Percentiles rank a stretch among this genome's conserved stretches.
These are phyloP conservation scores for Globisporangium cystogenes DNA, from an alignment of 352 stramenopile species.

Conservation along the genomic window DNA sequence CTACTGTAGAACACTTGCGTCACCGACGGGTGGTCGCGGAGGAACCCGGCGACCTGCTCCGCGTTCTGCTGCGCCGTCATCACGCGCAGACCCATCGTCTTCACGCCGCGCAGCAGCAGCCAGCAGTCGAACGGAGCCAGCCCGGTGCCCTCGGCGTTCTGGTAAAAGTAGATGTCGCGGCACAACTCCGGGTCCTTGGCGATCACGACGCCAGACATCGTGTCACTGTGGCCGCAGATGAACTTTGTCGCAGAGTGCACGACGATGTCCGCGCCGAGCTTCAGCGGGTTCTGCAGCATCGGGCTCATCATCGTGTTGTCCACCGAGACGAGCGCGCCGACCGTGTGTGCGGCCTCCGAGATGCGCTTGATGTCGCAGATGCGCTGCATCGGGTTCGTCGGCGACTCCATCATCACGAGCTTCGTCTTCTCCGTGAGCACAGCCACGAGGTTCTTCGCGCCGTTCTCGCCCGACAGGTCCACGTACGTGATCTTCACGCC, in stretches of 20 bases:
- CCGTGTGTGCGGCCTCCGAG: slow-evolving; percentile 68
- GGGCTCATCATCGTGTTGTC: slow-evolving; percentile 97
- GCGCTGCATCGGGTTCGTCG: slow-evolving; percentile 95
- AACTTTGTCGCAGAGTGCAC: slow-evolving; percentile 98
- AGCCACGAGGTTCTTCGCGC: slow-evolving; percentile 53
- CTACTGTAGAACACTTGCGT: slow-evolving; percentile 91
- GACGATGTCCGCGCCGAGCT: slow-evolving; percentile 94
- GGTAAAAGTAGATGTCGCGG: slow-evolving; percentile 86
- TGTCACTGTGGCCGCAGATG: slow-evolving; percentile 96
- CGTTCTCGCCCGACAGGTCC: slow-evolving; percentile 68
- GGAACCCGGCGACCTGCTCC: slow-evolving; percentile 82
- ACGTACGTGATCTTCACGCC: slow-evolving; percentile 78
- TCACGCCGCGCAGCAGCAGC: slow-evolving; percentile 85
- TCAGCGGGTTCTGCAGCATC: slow-evolving; percentile 93
- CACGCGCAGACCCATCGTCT: slow-evolving; percentile 86
- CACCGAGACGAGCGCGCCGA: slow-evolving; percentile 84
- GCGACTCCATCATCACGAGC: slow-evolving; percentile 96
- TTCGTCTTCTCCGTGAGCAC: slow-evolving; percentile 78
- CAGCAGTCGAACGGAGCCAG: slow-evolving; percentile 89
- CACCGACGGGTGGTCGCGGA: slow-evolving; percentile 83
- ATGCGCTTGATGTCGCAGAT: slow-evolving; percentile 91
- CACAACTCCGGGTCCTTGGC: slow-evolving; percentile 76
- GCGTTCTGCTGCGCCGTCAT: slow-evolving; percentile 87
- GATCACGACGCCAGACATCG: slow-evolving; percentile 92
- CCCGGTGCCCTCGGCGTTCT: slow-evolving; percentile 88